Percentiles rank a stretch among this genome's conserved stretches.
Evolutionary conservation across 257 asterid species (phyloP).

Genomic region (Penstemon newberryi): DNA sequence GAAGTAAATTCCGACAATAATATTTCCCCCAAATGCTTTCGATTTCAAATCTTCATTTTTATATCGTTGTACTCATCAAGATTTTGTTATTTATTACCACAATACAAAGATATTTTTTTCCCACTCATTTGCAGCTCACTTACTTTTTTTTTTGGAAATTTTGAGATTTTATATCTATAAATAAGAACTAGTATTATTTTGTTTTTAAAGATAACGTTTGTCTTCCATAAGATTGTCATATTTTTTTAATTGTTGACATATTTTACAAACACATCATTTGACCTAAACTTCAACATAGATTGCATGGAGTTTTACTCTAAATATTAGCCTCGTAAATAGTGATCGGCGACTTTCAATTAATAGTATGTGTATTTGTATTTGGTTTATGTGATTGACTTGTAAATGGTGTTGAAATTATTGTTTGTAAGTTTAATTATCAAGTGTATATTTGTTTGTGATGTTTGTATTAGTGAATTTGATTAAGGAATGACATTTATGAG

Average conservation of each 20-base stretch:
- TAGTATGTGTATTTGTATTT: no score
- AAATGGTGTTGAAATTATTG: no score
- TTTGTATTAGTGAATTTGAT: no score
- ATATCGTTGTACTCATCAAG: background rate
- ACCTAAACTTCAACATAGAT: no score
- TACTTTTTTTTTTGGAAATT: background rate
- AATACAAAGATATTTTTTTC: no score
- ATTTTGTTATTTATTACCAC: background rate
- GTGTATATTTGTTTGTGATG: no score
- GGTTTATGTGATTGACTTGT: no score
- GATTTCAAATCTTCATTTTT: background rate
- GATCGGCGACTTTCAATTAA: no score
- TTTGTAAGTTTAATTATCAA: no score
- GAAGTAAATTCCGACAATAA: constrained; percentile 14
- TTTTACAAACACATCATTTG: background rate
- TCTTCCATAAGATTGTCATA: background rate
- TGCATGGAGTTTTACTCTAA: no score
- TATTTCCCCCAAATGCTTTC: constrained; percentile 12
- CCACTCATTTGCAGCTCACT: background rate
- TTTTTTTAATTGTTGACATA: background rate
- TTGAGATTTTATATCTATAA: background rate
- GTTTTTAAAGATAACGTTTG: background rate
- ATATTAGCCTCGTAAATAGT: no score
- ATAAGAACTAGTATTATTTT: background rate
- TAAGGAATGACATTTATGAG: no score